A percentile compares a stretch with the other conserved stretches of the same genome.
Evolutionary conservation across 257 asterid genomes (phyloP).

Genomic region (Lycium ferocissimum): DNA sequence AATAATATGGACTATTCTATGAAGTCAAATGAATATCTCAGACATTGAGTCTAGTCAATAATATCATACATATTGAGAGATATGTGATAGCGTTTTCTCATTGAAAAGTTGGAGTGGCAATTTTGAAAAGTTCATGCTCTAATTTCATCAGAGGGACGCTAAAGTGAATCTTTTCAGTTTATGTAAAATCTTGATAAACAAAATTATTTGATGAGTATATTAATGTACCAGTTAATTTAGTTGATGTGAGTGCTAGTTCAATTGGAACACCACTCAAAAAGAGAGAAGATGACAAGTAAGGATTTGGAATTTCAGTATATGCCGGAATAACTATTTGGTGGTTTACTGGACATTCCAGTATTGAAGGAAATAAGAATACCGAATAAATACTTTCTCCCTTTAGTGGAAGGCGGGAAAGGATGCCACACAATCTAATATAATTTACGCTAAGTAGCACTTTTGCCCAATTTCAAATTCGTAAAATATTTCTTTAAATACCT

Average conservation of each 20-base stretch:
- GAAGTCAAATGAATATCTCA: neutral
- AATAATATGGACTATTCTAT: neutral
- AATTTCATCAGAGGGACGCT: neutral
- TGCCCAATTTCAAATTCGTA: slow-evolving; percentile 34
- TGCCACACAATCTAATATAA: no score
- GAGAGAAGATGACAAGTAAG: neutral
- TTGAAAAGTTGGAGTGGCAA: neutral
- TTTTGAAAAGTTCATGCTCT: neutral
- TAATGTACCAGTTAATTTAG: no score
- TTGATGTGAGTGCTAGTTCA: neutral
- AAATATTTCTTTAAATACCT: slow-evolving; percentile 24
- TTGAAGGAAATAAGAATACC: neutral
- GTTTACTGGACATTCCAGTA: neutral
- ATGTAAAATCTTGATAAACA: no score
- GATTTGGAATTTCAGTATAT: neutral
- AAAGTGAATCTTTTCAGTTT: no score
- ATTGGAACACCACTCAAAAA: neutral
- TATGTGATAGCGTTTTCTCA: neutral
- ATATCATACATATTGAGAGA: neutral
- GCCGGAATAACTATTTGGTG: neutral
- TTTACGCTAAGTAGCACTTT: slow-evolving; percentile 6
- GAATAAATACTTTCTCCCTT: neutral
- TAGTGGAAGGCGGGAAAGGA: slow-evolving; percentile 25
- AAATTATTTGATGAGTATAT: no score
- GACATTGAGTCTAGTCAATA: neutral